Evolutionary conservation across 1,139 yeast species (phyloP).

Genomic region (Sporopachydermia cereana): DNA sequence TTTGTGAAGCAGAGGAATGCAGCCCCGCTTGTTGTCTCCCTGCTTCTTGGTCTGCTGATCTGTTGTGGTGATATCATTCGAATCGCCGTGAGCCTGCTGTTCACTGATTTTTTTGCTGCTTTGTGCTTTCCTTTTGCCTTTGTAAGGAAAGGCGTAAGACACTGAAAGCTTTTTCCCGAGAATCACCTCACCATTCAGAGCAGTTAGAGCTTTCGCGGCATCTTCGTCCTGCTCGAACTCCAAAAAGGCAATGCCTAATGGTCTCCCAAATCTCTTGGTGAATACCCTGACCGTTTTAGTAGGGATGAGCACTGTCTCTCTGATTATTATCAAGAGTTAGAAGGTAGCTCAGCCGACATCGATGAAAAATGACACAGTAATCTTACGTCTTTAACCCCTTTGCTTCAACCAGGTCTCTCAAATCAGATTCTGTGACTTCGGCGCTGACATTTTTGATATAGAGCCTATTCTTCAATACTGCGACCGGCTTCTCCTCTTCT

Average conservation of each 20-base stretch:
- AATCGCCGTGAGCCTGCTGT: too few species aligned
- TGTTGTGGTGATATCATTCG: conserved; percentile 36
- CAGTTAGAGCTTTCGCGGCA: conserved; percentile 35
- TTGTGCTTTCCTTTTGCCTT: conserved; percentile 7
- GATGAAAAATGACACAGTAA: conserved; percentile 10
- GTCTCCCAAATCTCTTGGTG: conserved; percentile 29
- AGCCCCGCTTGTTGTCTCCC: too few species aligned
- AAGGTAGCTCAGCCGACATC: too few species aligned
- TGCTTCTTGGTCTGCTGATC: conserved; percentile 9
- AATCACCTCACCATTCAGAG: conserved; percentile 31
- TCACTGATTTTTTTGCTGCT: too few species aligned
- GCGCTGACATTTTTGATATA: background rate
- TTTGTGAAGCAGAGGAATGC: too few species aligned
- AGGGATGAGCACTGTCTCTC: conserved; percentile 39
- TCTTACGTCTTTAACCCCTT: conserved; percentile 18
- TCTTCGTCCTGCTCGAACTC: conserved; percentile 40
- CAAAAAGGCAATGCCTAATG: conserved; percentile 57
- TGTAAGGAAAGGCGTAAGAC: conserved; percentile 31
- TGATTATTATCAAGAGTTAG: background rate
- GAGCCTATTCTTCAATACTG: too few species aligned
- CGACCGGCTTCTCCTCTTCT: too few species aligned
- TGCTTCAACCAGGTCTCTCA: conserved; percentile 4
- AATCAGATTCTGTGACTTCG: background rate
- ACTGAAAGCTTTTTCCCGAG: conserved; percentile 29
- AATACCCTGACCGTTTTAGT: conserved; percentile 40